These are phyloP conservation scores for Monosporascus sp. DNA, from an alignment of 2,329 filamentous ascomycete genomes.

Conservation along the genomic window DNA sequence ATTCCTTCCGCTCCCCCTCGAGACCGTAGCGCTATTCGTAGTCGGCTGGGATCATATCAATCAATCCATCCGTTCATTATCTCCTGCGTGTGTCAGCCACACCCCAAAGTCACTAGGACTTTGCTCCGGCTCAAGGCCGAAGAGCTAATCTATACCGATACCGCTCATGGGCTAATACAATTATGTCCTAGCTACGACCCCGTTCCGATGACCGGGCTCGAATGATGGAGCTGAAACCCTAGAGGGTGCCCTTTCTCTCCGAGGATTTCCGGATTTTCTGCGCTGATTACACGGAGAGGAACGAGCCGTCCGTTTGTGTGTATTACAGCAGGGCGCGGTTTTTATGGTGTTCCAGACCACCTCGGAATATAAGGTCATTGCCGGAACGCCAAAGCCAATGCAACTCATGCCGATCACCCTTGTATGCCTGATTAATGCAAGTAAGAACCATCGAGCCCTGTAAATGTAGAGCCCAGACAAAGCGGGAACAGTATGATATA, in stretches of 20 bases:
- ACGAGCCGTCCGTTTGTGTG: background rate
- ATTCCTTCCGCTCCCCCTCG: too few species aligned
- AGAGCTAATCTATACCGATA: too few species aligned
- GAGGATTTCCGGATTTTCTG: background rate
- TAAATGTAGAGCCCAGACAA: background rate
- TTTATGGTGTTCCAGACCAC: background rate
- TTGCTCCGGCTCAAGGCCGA: too few species aligned
- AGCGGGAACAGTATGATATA: background rate
- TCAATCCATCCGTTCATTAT: too few species aligned
- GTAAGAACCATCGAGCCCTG: background rate
- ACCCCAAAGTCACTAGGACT: too few species aligned
- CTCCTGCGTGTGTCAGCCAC: too few species aligned
- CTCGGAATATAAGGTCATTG: background rate
- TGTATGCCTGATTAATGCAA: background rate
- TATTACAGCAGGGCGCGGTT: background rate
- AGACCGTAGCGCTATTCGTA: too few species aligned
- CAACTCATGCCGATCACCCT: background rate
- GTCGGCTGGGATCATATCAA: too few species aligned
- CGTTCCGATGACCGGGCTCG: background rate
- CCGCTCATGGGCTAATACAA: too few species aligned
- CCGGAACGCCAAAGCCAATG: background rate
- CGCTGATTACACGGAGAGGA: background rate
- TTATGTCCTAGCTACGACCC: background rate
- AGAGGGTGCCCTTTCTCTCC: background rate
- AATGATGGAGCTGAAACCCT: background rate